phyloP scores from a whole-genome alignment of 2,329 filamentous ascomycete genomes.

The Pyrenophora graminea region DNA sequence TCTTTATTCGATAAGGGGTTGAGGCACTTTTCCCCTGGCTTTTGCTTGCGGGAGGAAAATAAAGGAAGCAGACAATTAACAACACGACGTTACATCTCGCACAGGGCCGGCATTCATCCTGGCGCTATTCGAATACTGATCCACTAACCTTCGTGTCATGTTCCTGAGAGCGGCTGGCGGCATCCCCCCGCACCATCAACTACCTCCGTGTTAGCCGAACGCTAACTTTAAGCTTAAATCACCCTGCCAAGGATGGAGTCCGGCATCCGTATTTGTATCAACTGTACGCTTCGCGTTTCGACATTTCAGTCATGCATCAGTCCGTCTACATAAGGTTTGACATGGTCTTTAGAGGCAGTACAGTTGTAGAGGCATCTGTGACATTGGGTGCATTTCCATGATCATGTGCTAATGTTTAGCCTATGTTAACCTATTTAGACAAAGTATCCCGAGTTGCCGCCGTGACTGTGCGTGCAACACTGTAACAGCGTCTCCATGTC shows the following conservation, averaged over 20 bases:
- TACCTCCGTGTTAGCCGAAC: constrained; percentile 14
- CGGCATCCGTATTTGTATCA: background rate
- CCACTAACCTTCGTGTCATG: background rate
- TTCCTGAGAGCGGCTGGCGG: background rate
- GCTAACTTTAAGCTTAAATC: constrained; percentile 27
- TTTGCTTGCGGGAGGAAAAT: background rate
- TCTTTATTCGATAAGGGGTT: constrained; percentile 2
- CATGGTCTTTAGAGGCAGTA: background rate
- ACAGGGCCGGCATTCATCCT: background rate
- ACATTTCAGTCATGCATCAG: background rate
- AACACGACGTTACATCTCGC: background rate
- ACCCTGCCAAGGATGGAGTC: constrained; percentile 10
- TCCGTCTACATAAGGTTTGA: background rate
- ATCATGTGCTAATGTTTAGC: too few species aligned
- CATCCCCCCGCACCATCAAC: constrained; percentile 16
- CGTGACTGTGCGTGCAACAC: background rate
- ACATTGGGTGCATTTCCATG: too few species aligned
- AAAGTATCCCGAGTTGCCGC: constrained; percentile 1
- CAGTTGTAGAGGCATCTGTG: too few species aligned
- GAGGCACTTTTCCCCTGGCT: background rate
- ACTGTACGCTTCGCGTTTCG: background rate
- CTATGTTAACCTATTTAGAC: constrained; percentile 14
- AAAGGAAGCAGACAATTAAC: background rate
- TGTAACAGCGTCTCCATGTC: background rate
- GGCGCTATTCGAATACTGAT: background rate